Evolutionary conservation across 208 protist species (phyloP), one percentile per base, ranked within the genome.

Genomic region (Naegleria fowleri): DNA sequence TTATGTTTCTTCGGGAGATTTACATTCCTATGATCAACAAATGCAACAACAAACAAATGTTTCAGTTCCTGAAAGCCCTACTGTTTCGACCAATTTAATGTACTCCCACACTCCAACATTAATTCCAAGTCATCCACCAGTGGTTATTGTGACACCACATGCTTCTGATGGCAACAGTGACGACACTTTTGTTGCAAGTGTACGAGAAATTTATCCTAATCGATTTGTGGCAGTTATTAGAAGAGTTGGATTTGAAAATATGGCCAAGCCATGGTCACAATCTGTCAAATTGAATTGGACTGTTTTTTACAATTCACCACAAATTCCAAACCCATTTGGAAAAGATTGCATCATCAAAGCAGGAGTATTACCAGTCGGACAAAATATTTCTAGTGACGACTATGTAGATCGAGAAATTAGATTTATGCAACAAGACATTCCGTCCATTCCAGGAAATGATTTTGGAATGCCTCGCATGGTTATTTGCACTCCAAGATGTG

Each of bases 181-280:
- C 7, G 83, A 86, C 5, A 86, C 36, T 0, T 86, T 86, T 48
- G 25, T 86, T 48, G 33, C 39, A 19, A 43, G 15, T 22, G 40
- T 86, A 33, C 39, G 83, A 48, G 83, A 86, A 48, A 43, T 86
- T 43, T 86, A 86, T 86, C 83, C 83, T 29, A 48, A 86, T 86
- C 39, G 83, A 86, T 86, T 86, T 48, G 83, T 86, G 19, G 83
- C 83, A 33, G 40, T 86, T 86, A 29, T 86, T 22, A 86, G 83
- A 29, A 86, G n/a, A 86, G 36, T 48, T 29, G 16, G 36, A 29
- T 36, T 36, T 79, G 83, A 86, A 9, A 48, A 43, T 48, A 16
- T 40, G 9, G 16, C 83, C 9, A 86, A 86, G 41, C 13, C 83
- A 48, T 86, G 83, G 83, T 33, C 83, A 86, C 83, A 86, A 48